phyloP scores from a whole-genome alignment of 2,329 filamentous ascomycete genomes.

The Epichloe glyceriae region DNA sequence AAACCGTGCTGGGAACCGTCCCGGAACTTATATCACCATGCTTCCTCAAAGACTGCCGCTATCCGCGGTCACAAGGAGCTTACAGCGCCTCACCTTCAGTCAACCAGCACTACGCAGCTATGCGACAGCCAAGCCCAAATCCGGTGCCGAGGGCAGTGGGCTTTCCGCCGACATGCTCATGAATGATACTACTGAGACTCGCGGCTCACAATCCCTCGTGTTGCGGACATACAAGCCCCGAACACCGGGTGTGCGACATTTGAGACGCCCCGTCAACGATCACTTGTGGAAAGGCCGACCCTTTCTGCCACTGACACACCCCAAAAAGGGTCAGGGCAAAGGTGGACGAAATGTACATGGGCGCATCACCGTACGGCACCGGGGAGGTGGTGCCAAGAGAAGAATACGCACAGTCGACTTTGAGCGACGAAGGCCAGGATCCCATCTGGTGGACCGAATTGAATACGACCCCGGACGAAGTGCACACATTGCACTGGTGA shows the following conservation, averaged over 20 bases:
- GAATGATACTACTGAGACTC: constrained; percentile 10
- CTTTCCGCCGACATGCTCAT: constrained; percentile 11
- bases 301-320: constrained; percentile 68
- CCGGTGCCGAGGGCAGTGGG: constrained; percentile 7
- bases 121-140: constrained; percentile 15
- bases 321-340: constrained; percentile 85
- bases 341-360: constrained; percentile 87
- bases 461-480: constrained; percentile 92
- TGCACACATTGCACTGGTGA: constrained; percentile 83
- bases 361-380: constrained; percentile 76
- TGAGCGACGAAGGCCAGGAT: constrained; percentile 60
- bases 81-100: constrained; percentile 16
- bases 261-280: constrained; percentile 86
- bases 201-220: constrained; percentile 25
- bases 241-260: constrained; percentile 83
- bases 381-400: constrained; percentile 82
- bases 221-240: constrained; percentile 85
- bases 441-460: constrained; percentile 82
- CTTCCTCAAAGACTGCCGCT: constrained; percentile 18
- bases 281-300: constrained; percentile 93
- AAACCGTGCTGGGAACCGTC: neutral
- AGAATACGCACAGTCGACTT: constrained; percentile 91
- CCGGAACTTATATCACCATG: constrained; percentile 13
- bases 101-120: constrained; percentile 17
- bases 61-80: constrained; percentile 15